phyloP scores from a whole-genome alignment of 1,284 basidiomycete species.

The Fomitiporia mediterranea region DNA sequence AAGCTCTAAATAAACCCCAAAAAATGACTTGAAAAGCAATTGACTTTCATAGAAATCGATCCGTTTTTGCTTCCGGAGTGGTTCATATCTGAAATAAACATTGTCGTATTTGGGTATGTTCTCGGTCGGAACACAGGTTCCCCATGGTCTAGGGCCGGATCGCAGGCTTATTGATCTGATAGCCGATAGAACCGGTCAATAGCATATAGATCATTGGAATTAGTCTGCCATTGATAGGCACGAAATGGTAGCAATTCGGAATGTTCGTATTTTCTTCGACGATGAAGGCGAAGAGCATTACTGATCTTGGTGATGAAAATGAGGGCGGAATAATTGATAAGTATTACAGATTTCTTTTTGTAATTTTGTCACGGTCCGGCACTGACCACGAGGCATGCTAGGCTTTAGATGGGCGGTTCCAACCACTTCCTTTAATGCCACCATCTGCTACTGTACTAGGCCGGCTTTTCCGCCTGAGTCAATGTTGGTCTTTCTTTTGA shows the following conservation, averaged over 20 bases:
- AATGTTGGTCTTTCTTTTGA: neutral
- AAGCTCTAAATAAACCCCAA: neutral
- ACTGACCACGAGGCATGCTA: neutral
- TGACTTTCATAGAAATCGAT: neutral
- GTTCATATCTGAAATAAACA: neutral
- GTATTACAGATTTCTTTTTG: neutral
- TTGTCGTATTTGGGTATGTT: neutral
- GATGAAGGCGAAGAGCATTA: no score
- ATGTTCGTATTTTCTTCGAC: neutral
- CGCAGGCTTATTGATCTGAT: neutral
- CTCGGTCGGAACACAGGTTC: neutral
- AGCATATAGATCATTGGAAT: neutral
- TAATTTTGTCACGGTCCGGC: neutral
- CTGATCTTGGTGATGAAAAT: no score
- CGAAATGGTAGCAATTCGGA: neutral
- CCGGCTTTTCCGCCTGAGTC: conserved; percentile 1
- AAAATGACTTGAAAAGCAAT: no score
- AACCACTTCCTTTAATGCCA: neutral
- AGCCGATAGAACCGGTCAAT: neutral
- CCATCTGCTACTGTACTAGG: conserved; percentile 1
- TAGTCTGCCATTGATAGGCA: no score
- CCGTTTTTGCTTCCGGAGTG: neutral
- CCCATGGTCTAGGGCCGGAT: neutral
- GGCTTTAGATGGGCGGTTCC: neutral
- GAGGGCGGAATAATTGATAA: neutral